A percentile compares a stretch with the other conserved stretches of the same genome.
Conservation (phyloP, 306 rosid genomes). For the Glycyrrhiza uralensis region DNA sequence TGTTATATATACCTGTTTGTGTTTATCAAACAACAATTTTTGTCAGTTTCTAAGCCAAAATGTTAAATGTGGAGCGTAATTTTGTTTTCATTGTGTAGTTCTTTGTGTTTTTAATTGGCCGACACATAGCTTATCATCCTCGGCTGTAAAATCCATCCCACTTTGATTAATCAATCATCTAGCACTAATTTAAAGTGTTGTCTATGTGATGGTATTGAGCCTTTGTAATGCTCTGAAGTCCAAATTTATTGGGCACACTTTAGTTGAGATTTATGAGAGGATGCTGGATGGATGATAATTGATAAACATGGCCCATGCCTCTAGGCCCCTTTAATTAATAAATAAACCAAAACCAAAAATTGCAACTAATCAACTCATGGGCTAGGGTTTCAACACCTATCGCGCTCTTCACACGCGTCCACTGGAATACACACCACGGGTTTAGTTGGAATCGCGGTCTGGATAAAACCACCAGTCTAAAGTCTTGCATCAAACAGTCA, state of each 20-base stretch:
- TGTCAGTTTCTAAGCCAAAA: background rate
- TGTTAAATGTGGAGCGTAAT: background rate
- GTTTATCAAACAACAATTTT: background rate
- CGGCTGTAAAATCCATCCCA: background rate
- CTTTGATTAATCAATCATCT: background rate
- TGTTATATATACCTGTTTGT: background rate
- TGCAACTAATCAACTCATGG: background rate
- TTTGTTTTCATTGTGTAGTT: background rate
- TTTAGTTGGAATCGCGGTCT: background rate
- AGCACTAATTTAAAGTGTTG: background rate
- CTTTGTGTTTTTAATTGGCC: background rate
- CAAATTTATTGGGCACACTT: background rate
- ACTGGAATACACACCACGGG: background rate
- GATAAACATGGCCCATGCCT: background rate
- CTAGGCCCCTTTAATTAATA: background rate
- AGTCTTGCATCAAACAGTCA: constrained; percentile 23
- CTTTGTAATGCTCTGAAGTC: background rate
- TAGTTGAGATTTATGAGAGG: background rate
- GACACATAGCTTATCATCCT: background rate
- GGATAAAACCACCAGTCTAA: background rate
- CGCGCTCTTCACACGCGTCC: background rate
- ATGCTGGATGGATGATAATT: background rate
- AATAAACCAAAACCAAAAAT: background rate
- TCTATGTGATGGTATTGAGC: background rate
- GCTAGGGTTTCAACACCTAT: background rate